Base-by-base conservation (phyloP, 2,329 filamentous ascomycete species). In the Colletotrichum tropicicola region DNA sequence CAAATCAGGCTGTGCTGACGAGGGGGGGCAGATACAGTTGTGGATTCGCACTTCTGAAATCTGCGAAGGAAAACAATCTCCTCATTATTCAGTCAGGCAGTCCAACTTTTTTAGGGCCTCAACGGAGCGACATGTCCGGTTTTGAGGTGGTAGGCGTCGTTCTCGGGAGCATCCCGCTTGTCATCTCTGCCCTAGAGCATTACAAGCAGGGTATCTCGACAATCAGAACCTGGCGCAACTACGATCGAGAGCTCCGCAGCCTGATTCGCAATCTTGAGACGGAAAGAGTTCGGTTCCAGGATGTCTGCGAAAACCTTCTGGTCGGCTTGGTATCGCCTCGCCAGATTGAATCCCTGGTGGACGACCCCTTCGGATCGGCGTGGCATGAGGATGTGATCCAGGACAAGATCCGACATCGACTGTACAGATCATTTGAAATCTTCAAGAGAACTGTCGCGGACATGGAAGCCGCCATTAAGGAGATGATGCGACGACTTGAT, bases 251-350 rank as follows among this genome's bases (percentile, higher is more conserved):
- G 15, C 53, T 73, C 6, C 65, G 56, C 3, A 71, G 49, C 10
- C 69, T 77, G 2, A 67, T 70, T 4, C 56, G 59, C 0, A 67
- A 65, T 0, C 62, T 78, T 3, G 52, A 65, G 4, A 75, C 69
- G 0, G 75, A 78, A 30, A 44, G 65, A 1, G 63, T 65, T 3
- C 75, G 72, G 12, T 41, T 77, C 0, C 62, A 71, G 4, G 75
- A 78, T 43, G 71, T 74, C 6, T 77, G 70, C 32, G 68, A 76
- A 19, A 72, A 72, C 9, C 69, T 78, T 0, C 69, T 78, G 3
- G 58, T 54, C 0, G 73, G 72, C 1, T 63, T 74, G 0, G 71
- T 74, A 0, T 59, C 71, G 0, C 65, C 59, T 0, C n/a, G 44
- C 6, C 43, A 73, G 6, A 69, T 78, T 0, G 70, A 75, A 5